Percentiles rank a stretch among this genome's conserved stretches.
Conservation (phyloP, 495 filamentous ascomycete species). For the Penicillium simplicissimum region DNA sequence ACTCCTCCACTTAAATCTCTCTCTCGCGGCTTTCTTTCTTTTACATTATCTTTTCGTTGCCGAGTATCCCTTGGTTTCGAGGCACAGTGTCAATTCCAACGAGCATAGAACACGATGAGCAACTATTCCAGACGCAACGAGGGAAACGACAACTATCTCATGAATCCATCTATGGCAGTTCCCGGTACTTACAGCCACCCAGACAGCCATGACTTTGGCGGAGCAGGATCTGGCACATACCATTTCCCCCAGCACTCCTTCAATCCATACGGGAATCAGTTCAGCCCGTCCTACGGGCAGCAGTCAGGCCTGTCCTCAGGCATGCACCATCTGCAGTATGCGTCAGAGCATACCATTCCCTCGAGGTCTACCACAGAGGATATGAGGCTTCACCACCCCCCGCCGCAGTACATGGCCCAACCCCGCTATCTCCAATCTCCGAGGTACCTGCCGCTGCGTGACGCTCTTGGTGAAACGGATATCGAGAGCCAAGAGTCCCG, state of each 20-base stretch:
- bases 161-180: slow-evolving; percentile 40
- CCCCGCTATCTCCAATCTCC: slow-evolving; percentile 39
- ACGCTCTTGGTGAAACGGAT: slow-evolving; percentile 38
- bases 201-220: slow-evolving; percentile 35
- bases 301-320: slow-evolving; percentile 30
- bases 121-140: slow-evolving; percentile 43
- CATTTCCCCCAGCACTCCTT: slow-evolving; percentile 40
- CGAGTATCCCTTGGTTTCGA: background rate
- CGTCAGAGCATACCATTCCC: slow-evolving; percentile 36
- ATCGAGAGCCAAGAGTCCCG: slow-evolving; percentile 49
- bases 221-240: slow-evolving; percentile 36
- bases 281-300: slow-evolving; percentile 38
- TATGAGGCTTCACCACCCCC: slow-evolving; percentile 33
- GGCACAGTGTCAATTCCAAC: background rate
- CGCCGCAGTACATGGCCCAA: slow-evolving; percentile 38
- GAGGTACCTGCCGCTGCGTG: slow-evolving; percentile 38
- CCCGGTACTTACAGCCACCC: slow-evolving; percentile 37
- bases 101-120: slow-evolving; percentile 32
- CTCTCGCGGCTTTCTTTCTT: background rate
- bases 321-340: slow-evolving; percentile 39
- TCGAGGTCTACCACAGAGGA: slow-evolving; percentile 37
- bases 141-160: slow-evolving; percentile 38
- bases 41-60: background rate
- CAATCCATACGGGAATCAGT: slow-evolving; percentile 38
- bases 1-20: too few relatives aligned